A percentile compares a stretch with the other conserved stretches of the same genome.
These are phyloP conservation scores for Marasmius oreades DNA, from an alignment of 1,284 basidiomycete species.

Conservation along the genomic window DNA sequence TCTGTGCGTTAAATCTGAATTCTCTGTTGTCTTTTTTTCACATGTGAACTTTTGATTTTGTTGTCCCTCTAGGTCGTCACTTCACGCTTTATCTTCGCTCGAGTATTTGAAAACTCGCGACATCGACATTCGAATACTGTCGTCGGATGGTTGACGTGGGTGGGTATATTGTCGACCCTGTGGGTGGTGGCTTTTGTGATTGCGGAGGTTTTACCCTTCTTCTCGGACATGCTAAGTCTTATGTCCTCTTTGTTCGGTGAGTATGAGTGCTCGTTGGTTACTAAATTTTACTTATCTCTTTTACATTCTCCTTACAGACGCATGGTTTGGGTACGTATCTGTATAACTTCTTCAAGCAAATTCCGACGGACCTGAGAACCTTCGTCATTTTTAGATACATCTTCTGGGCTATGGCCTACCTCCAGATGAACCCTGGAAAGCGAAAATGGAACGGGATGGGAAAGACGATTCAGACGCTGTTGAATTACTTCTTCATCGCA, in stretches of 20 bases:
- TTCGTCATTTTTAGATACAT: constrained; percentile 27
- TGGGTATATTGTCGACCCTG: constrained; percentile 46
- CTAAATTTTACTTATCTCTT: not conserved
- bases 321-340: constrained; percentile 31
- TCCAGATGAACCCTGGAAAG: constrained; percentile 35
- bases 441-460: constrained; percentile 32
- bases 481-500: constrained; percentile 38
- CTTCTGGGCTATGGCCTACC: constrained; percentile 46
- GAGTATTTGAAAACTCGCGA: constrained; percentile 42
- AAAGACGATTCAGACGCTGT: constrained; percentile 33
- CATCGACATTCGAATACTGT: constrained; percentile 54
- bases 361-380: not conserved
- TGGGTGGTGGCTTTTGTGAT: constrained; percentile 64
- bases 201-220: constrained; percentile 47
- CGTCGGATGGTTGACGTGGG: constrained; percentile 58
- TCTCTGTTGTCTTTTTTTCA: not conserved
- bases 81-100: constrained; percentile 49
- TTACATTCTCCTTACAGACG: constrained; percentile 20
- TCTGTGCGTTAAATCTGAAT: constrained; percentile 24
- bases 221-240: constrained; percentile 42
- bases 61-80: constrained; percentile 36
- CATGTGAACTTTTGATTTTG: not conserved
- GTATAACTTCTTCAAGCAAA: not conserved
- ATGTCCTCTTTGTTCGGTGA: constrained; percentile 44
- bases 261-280: constrained; percentile 17